Percentiles rank a stretch among this genome's conserved stretches.
Evolutionary conservation across 2,329 filamentous ascomycete species (phyloP).

Genomic region (Colletotrichum somersetense): DNA sequence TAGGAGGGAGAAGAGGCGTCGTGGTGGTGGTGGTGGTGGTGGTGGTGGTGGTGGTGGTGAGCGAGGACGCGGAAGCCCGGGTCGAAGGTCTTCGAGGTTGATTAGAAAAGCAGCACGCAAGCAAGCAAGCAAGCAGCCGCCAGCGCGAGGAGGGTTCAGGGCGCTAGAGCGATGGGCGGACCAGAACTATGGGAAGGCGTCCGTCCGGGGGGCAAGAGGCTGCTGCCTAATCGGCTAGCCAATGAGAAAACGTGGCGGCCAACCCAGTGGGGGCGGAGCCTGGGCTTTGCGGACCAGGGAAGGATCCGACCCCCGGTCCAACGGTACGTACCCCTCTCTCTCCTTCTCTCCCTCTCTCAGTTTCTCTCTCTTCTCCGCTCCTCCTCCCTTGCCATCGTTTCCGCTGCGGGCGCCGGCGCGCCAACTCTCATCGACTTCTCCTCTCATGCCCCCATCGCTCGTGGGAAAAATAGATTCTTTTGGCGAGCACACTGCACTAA

Average conservation of each 20-base stretch:
- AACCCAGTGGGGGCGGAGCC: slow-evolving; percentile 47
- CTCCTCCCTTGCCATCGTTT: not conserved
- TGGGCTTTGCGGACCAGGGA: slow-evolving; percentile 36
- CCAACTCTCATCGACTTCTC: not conserved
- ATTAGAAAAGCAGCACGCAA: slow-evolving; percentile 38
- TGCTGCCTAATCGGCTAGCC: slow-evolving; percentile 50
- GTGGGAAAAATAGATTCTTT: slow-evolving; percentile 6
- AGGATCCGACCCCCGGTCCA: slow-evolving; percentile 36
- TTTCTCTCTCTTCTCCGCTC: not conserved
- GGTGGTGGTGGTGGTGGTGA: slow-evolving; percentile 6
- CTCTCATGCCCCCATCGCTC: not conserved
- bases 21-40: slow-evolving; percentile 2
- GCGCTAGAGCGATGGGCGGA: slow-evolving; percentile 29
- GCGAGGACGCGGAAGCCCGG: slow-evolving; percentile 7
- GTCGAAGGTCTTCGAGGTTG: slow-evolving; percentile 38
- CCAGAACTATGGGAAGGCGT: slow-evolving; percentile 38
- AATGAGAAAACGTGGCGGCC: slow-evolving; percentile 43
- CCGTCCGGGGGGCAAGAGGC: slow-evolving; percentile 45
- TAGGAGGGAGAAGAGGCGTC: slow-evolving; percentile 23
- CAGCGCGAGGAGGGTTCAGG: not conserved
- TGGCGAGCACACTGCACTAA: not conserved
- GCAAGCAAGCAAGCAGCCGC: slow-evolving; percentile 9
- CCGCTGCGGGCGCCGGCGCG: slow-evolving; percentile 11
- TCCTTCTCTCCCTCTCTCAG: no score
- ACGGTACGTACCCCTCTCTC: slow-evolving; percentile 6